Evolutionary conservation across 805 yeast species (phyloP).

Genomic region (Yarrowia sp.): DNA sequence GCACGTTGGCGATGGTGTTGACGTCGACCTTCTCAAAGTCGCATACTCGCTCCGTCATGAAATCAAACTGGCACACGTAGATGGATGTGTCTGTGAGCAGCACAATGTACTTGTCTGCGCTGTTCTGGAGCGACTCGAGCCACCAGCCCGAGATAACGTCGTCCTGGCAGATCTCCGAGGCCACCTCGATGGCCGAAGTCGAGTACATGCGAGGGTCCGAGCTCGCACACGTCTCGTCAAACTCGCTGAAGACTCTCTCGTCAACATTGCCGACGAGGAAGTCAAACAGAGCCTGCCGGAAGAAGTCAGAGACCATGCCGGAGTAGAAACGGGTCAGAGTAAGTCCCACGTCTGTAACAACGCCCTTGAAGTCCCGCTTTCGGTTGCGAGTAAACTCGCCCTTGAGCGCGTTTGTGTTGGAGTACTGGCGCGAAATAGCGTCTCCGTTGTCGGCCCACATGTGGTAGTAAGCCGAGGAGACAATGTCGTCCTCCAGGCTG

Average conservation of each 20-base stretch:
- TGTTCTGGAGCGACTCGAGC: constrained; percentile 35
- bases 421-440: constrained; percentile 60
- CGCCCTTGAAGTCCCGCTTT: constrained; percentile 45
- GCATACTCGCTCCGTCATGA: constrained; percentile 31
- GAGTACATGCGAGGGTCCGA: constrained; percentile 35
- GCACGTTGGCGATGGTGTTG: not conserved
- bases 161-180: constrained; percentile 35
- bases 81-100: constrained; percentile 35
- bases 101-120: constrained; percentile 35
- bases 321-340: constrained; percentile 46
- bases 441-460: constrained; percentile 73
- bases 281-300: constrained; percentile 47
- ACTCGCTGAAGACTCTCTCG: constrained; percentile 43
- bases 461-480: constrained; percentile 38
- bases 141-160: constrained; percentile 41
- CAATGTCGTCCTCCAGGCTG: constrained; percentile 34
- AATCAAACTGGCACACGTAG: constrained; percentile 35
- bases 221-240: constrained; percentile 41
- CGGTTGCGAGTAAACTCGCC: constrained; percentile 49
- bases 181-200: constrained; percentile 33
- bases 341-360: constrained; percentile 45
- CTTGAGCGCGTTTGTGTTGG: constrained; percentile 55
- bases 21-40: constrained; percentile 28
- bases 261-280: constrained; percentile 43
- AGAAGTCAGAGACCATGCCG: constrained; percentile 47